Conservation (phyloP, 2,329 filamentous ascomycete species). For the Fusarium chlamydosporum region DNA sequence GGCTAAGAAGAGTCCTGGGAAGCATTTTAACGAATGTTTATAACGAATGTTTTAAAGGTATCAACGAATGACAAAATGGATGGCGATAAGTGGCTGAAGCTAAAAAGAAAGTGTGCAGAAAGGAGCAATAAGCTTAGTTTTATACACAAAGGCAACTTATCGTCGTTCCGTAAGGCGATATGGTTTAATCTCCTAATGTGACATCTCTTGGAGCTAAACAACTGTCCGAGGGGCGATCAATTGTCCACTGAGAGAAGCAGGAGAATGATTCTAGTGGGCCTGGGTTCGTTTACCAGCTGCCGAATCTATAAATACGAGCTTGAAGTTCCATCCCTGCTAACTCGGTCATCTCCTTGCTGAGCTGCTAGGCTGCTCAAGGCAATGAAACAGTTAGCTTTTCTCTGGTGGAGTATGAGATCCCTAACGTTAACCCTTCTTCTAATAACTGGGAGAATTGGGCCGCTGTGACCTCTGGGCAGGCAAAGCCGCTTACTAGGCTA, state of each 20-base stretch:
- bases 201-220: neutral
- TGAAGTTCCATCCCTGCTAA: neutral
- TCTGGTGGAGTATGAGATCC: neutral
- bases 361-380: conserved; percentile 14
- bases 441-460: conserved; percentile 2
- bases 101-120: neutral
- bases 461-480: neutral
- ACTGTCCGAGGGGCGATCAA: neutral
- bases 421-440: conserved; percentile 13
- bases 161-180: neutral
- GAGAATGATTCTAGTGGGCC: neutral
- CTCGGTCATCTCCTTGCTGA: conserved; percentile 5
- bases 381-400: conserved; percentile 1
- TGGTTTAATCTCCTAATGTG: neutral
- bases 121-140: fast-evolving
- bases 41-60: conserved; percentile 9
- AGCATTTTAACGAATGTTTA: conserved; percentile 20
- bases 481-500: neutral
- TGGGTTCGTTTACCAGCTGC: neutral
- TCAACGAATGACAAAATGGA: conserved; percentile 3
- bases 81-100: neutral
- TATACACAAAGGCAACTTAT: neutral
- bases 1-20: neutral
- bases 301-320: conserved; percentile 14
- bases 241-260: neutral